Base-by-base conservation (phyloP, 768 basidiomycete species). In the Sporobolomyces phaffii region DNA sequence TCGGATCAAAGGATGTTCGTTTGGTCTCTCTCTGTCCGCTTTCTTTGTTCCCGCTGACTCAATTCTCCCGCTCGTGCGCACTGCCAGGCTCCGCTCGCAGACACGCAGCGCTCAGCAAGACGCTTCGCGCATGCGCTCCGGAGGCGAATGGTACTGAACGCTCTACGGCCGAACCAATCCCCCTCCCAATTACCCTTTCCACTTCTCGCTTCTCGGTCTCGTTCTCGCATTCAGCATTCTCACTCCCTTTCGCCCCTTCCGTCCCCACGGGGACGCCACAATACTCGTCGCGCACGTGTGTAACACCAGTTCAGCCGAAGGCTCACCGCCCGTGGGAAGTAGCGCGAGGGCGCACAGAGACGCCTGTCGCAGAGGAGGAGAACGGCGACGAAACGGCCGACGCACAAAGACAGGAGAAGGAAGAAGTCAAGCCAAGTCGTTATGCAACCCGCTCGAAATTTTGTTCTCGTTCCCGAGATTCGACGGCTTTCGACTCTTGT, bases 21-120 rank as follows among this genome's bases (percentile, higher is more conserved):
- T 26, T 40, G 22, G 10, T 33, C 26, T 43, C 10, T 14, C 50
- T 52, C 24, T 53, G 38, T 38, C 38, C 38, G 38, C 17, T 38
- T 9, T 17, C 38, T n/a, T 26, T 24, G 3, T 24, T n/a, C 15
- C 36, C 14, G 26, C 56, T 44, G 14, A 38, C 10, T 8, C 38
- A 17, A 9, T 20, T 10, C 24, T 17, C 44, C 13, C 38, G 17
- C 17, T 17, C 24, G 28, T n/a, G n/a, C n/a, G n/a, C n/a, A n/a
- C n/a, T 47, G 24, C 3, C 40, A 69, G 68, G 68, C 70, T 71
- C 29, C 65, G 70, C 49, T 64, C 62, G 20, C 70, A 71, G 60
- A 67, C 70, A 20, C 58, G 70, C 24, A 66, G 60, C 49, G 64
- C 62, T 49, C 65, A 64, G 44, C 60, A 64, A 47, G 49, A 48